Percentiles rank a stretch among this genome's conserved stretches.
Evolutionary conservation across 2,329 filamentous ascomycete genomes (phyloP).

Genomic region (Septoria linicola): DNA sequence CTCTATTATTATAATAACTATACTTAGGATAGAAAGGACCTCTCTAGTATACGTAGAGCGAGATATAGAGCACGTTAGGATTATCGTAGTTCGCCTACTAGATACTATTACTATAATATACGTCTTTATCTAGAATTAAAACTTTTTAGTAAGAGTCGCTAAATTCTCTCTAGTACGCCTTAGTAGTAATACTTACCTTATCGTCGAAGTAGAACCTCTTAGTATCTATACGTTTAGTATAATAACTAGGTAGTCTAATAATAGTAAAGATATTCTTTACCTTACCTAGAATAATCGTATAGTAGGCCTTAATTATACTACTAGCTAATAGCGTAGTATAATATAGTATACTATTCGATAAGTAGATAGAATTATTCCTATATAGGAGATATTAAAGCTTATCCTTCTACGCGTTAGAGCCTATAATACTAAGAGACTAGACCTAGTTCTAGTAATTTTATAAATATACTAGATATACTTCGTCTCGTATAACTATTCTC

Average conservation of each 20-base stretch:
- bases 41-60: constrained; percentile 81
- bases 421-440: constrained; percentile 52
- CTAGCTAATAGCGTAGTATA: constrained; percentile 83
- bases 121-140: constrained; percentile 86
- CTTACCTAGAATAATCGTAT: constrained; percentile 76
- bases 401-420: constrained; percentile 28
- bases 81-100: constrained; percentile 96
- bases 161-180: constrained; percentile 78
- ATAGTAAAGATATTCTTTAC: constrained; percentile 96
- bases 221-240: constrained; percentile 79
- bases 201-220: constrained; percentile 99
- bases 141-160: constrained; percentile 80
- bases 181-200: constrained; percentile 91
- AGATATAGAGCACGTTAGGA: constrained; percentile 93
- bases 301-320: constrained; percentile 92
- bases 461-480: constrained; percentile 78
- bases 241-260: constrained; percentile 91
- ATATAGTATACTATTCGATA: constrained; percentile 46
- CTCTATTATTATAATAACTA: constrained; percentile 55
- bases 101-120: constrained; percentile 82
- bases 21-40: constrained; percentile 79
- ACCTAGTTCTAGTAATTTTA: constrained; percentile 79
- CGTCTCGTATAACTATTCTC: constrained; percentile 73
- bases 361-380: constrained; percentile 49
- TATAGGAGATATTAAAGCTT: constrained; percentile 62